phyloP scores from a whole-genome alignment of 768 basidiomycete species.

The Rhodosporidiobolus odoratus region DNA sequence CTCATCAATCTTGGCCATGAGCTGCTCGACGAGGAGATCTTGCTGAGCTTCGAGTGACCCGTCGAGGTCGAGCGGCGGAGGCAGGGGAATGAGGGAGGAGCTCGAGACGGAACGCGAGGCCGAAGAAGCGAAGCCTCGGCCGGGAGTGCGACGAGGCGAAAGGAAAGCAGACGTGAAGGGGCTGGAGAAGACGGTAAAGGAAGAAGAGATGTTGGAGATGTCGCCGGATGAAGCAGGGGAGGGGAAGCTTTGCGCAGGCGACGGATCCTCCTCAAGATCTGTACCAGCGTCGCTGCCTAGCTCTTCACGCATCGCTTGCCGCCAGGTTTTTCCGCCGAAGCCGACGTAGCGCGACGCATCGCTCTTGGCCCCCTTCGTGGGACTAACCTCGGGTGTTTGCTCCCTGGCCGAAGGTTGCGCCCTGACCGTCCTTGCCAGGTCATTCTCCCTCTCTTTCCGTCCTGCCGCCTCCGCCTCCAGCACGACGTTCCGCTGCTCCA shows the following conservation, averaged over 20 bases:
- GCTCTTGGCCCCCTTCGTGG: not conserved
- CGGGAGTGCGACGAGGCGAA: not conserved
- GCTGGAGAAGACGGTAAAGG: too few relatives aligned
- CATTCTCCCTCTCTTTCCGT: conserved; percentile 2
- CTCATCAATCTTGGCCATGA: conserved; percentile 40
- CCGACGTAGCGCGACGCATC: not conserved
- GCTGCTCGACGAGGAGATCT: conserved; percentile 32
- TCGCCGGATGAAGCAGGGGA: not conserved
- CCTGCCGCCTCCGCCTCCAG: conserved; percentile 11
- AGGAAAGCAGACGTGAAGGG: not conserved
- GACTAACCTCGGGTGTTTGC: not conserved
- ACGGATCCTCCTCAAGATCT: not conserved
- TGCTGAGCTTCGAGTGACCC: conserved; percentile 15
- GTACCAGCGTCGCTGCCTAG: conserved; percentile 1
- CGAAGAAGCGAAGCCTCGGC: not conserved
- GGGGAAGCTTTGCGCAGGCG: not conserved
- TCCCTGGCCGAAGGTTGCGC: not conserved
- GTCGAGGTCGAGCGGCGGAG: not conserved
- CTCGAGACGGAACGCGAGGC: not conserved
- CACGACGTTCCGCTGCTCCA: conserved; percentile 23
- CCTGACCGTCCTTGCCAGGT: not conserved
- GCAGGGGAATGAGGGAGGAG: conserved; percentile 7
- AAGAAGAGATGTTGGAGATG: not conserved
- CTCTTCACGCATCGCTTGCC: not conserved
- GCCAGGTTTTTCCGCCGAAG: not conserved